These are phyloP conservation scores for Fusarium goolgardi DNA, from an alignment of 2,329 filamentous ascomycete genomes.

Conservation along the genomic window DNA sequence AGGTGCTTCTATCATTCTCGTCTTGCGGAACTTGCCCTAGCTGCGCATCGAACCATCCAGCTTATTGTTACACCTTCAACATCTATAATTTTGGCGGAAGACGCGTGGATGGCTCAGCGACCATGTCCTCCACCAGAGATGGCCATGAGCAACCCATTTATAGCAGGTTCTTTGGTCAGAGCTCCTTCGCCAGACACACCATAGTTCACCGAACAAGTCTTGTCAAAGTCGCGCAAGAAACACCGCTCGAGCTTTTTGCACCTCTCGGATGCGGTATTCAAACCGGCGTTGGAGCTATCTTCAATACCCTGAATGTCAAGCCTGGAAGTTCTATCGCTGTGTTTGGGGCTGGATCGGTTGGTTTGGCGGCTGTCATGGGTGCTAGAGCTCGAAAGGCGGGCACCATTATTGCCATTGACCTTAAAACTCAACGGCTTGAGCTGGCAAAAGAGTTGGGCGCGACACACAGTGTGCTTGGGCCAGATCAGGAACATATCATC, in stretches of 20 bases:
- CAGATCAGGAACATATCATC: neutral
- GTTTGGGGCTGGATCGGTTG: slow-evolving; percentile 26
- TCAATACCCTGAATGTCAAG: slow-evolving; percentile 26
- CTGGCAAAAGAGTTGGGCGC: slow-evolving; percentile 27
- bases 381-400: slow-evolving; percentile 3
- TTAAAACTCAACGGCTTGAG: slow-evolving; percentile 6
- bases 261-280: slow-evolving; percentile 34
- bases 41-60: slow-evolving; percentile 22
- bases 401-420: slow-evolving; percentile 23
- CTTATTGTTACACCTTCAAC: slow-evolving; percentile 26
- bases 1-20: slow-evolving; percentile 27
- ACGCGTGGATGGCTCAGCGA: slow-evolving; percentile 14
- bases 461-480: slow-evolving; percentile 3
- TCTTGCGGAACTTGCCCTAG: slow-evolving; percentile 13
- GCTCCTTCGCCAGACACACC: slow-evolving; percentile 20
- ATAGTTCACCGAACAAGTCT: slow-evolving; percentile 24
- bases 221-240: slow-evolving; percentile 13
- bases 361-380: slow-evolving; percentile 32
- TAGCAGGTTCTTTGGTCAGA: slow-evolving; percentile 35
- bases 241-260: slow-evolving; percentile 14
- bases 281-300: slow-evolving; percentile 22
- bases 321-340: slow-evolving; percentile 19
- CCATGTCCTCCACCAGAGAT: neutral
- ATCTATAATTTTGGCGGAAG: slow-evolving; percentile 22
- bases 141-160: neutral